A percentile compares a stretch with the other conserved stretches of the same genome.
Conservation (phyloP, 768 basidiomycete species). For the Hydnum rufescens region DNA sequence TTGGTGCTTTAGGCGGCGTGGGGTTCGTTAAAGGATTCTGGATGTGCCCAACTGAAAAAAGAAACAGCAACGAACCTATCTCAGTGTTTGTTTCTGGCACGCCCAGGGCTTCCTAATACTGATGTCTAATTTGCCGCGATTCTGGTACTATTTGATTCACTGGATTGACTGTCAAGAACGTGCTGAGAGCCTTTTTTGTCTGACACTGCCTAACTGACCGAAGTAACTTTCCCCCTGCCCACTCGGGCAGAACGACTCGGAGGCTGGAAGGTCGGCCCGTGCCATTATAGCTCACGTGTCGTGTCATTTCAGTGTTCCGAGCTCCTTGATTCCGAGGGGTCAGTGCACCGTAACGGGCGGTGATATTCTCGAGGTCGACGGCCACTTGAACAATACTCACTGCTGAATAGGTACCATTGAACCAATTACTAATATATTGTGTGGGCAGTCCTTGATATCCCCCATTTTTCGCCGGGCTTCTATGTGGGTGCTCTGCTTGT, state of each 20-base stretch:
- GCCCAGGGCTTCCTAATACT: conserved; percentile 24
- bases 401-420: too few relatives aligned
- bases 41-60: conserved; percentile 41
- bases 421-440: not conserved
- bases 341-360: conserved; percentile 30
- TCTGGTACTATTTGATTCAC: conserved; percentile 39
- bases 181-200: too few relatives aligned
- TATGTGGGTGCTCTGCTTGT: conserved; percentile 28
- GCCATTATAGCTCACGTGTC: conserved; percentile 17
- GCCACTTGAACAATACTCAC: too few relatives aligned
- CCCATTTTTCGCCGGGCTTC: conserved; percentile 24
- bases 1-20: conserved; percentile 35
- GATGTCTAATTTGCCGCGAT: conserved; percentile 31
- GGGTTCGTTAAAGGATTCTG: conserved; percentile 36
- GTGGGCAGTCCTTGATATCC: conserved; percentile 23
- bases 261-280: conserved; percentile 28
- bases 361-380: conserved; percentile 28
- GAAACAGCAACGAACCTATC: conserved; percentile 14
- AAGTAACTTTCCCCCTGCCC: conserved; percentile 14
- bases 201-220: conserved; percentile 18
- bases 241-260: conserved; percentile 26
- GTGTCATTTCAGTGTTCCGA: conserved; percentile 32
- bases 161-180: conserved; percentile 35
- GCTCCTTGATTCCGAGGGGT: conserved; percentile 21
- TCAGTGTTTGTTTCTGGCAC: conserved; percentile 3